Conservation (phyloP, 2,329 filamentous ascomycete species). For the Ascochyta fabae region DNA sequence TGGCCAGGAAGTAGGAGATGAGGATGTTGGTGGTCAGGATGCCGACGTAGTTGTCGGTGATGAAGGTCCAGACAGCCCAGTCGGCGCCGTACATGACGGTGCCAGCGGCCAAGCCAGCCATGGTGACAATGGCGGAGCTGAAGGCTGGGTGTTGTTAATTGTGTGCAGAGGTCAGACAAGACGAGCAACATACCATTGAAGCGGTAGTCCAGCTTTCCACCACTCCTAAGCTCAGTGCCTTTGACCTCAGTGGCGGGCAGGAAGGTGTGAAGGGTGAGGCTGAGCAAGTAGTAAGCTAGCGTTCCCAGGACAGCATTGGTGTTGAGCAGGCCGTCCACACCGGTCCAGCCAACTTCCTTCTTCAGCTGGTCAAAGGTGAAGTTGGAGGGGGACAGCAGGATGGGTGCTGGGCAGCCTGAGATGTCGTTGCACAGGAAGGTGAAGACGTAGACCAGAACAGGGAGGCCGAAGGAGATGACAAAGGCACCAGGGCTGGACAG, state of each 20-base stretch:
- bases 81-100: conserved; percentile 78
- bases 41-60: conserved; percentile 88
- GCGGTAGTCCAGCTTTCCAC: conserved; percentile 80
- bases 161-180: neutral
- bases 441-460: conserved; percentile 78
- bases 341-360: conserved; percentile 83
- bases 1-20: conserved; percentile 74
- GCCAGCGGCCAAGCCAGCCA: conserved; percentile 74
- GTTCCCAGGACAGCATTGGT: conserved; percentile 72
- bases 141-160: conserved; percentile 63
- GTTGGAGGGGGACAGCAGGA: conserved; percentile 73
- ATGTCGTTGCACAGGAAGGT: conserved; percentile 91
- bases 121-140: conserved; percentile 73
- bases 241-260: conserved; percentile 76
- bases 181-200: conserved; percentile 61
- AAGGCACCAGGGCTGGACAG: conserved; percentile 72
- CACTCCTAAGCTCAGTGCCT: conserved; percentile 72
- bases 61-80: conserved; percentile 89
- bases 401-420: conserved; percentile 87
- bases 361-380: conserved; percentile 77
- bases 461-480: conserved; percentile 79
- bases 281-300: conserved; percentile 79
- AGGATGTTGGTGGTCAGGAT: conserved; percentile 83
- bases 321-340: conserved; percentile 73
- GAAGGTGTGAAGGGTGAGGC: conserved; percentile 74